Base-by-base conservation (phyloP, 2,329 filamentous ascomycete genomes). In the Ophidiomyces ophidiicola region DNA sequence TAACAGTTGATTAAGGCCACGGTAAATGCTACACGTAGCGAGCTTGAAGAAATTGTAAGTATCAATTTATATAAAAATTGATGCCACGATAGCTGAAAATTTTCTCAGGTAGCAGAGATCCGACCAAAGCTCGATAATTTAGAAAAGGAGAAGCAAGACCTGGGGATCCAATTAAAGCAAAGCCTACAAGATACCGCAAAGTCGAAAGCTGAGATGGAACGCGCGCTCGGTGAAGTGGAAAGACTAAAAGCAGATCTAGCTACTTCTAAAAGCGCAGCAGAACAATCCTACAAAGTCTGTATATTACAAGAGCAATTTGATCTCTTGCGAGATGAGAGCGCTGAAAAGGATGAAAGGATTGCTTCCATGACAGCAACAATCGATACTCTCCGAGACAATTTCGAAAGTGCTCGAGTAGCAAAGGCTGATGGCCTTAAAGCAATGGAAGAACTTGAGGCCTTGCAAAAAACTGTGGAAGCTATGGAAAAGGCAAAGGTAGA, bases 331-430 rank as follows among this genome's bases (percentile, higher is more conserved):
- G 39, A 52, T 20, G 55, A 58, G 10, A 40, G 54, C 1, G 45
- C 57, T 20, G 44, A 46, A 10, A 59, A 57, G 15, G 53, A 55
- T 6, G 53, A 63, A 42, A 54, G 57, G n/a, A 48, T 53, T 21
- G 5, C 25, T 14, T 44, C 30, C 0, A 30, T 48, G 18, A 39
- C 43, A n/a, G 33, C 41, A n/a, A 51, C 48, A 12, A 45, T 59
- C 25, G 46, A 50, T 14, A 44, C 41, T 7, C 41, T 57, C 12
- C 44, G 53, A 14, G 44, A 50, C 21, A 49, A 53, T 5, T 45
- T 52, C 6, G 49, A 57, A 23, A 50, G 51, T 6, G 50, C 54
- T 24, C 39, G 49, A 19, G 50, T 59, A 26, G 44, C 63, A 5
- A 42, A 54, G 10, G 45, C 48, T 7, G 40, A 48, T 19, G 18